Evolutionary conservation across 1,284 basidiomycete genomes (phyloP), one percentile per base, ranked within the genome.

Genomic region (Naganishia albida): DNA sequence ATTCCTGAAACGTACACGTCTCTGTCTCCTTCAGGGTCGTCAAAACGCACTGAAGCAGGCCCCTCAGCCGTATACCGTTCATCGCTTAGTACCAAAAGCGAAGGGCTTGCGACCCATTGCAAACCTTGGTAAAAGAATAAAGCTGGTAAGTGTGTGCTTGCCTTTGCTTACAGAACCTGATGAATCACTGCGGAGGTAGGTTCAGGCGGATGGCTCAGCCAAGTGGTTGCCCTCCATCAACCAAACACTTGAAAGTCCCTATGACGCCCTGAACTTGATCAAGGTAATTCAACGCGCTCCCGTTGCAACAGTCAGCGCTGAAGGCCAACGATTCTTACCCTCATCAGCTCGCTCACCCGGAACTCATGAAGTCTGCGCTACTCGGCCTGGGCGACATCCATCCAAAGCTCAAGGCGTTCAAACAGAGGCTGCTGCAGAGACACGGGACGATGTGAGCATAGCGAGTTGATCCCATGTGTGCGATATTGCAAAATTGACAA

Each of bases 21-120:
- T 34, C 4, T 34, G 34, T 34, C 34, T 34, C 6, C 34, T 38
- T 39, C 82, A 84, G 30, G 85, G 87, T 68, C 84, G 89, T 3
- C 86, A 80, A 68, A 81, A 94, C 1, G 90, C 90, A 0, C 20
- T 64, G 25, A 54, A 59, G 20, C 44, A 52, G 16, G 23, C 28
- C 28, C 53, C 53, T n/a, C 43, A 43, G 13, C 52, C 64, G 8
- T 91, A 88, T 73, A 91, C 92, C 0, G 90, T 89, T 68, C 87
- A 98, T 7, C 85, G 96, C 2, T 81, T 99, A 1, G 80, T 98
- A 28, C 96, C 95, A 0, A 99, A 99, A 77, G 93, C 94, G 63
- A 90, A 85, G 3, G 94, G 95, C 0, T 91, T 98, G 3, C 84
- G 96, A 38, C 94, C 94, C 0, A 96, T 99, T 67, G 90, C 97